These are phyloP conservation scores for Articulospora tetracladia DNA, from an alignment of 495 filamentous ascomycete species.

Conservation along the genomic window DNA sequence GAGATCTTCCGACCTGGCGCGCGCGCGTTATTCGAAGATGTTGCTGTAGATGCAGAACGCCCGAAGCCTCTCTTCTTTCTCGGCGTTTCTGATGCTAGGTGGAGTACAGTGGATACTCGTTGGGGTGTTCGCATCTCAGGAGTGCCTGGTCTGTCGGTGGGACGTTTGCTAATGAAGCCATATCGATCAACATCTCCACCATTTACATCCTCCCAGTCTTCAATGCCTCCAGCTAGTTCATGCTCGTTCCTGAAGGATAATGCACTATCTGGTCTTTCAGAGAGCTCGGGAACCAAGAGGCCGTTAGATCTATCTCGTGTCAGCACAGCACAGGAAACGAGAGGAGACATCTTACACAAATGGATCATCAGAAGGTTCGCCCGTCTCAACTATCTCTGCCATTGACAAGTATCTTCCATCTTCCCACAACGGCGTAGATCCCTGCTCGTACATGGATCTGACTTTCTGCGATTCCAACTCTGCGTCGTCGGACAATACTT, in stretches of 20 bases:
- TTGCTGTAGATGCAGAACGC: slow-evolving; percentile 40
- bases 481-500: slow-evolving; percentile 70
- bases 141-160: slow-evolving; percentile 16
- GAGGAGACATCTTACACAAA: neutral
- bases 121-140: slow-evolving; percentile 52
- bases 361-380: slow-evolving; percentile 8
- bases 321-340: neutral
- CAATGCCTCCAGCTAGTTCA: slow-evolving; percentile 75
- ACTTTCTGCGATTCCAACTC: slow-evolving; percentile 85
- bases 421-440: slow-evolving; percentile 55
- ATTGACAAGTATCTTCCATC: slow-evolving; percentile 39
- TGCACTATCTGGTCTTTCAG: slow-evolving; percentile 16
- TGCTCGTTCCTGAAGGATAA: slow-evolving; percentile 25
- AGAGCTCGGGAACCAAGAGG: neutral
- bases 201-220: slow-evolving; percentile 93
- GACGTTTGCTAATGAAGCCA: slow-evolving; percentile 72
- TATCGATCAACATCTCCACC: slow-evolving; percentile 87
- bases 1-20: slow-evolving; percentile 43
- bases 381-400: neutral
- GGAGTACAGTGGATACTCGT: slow-evolving; percentile 59
- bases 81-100: slow-evolving; percentile 60
- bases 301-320: slow-evolving; percentile 6
- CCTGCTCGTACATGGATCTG: slow-evolving; percentile 85
- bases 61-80: slow-evolving; percentile 53
- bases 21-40: slow-evolving; percentile 23